phyloP scores from a whole-genome alignment of 176 grass and related monocot genomes.

The Oropetium thomaeum region DNA sequence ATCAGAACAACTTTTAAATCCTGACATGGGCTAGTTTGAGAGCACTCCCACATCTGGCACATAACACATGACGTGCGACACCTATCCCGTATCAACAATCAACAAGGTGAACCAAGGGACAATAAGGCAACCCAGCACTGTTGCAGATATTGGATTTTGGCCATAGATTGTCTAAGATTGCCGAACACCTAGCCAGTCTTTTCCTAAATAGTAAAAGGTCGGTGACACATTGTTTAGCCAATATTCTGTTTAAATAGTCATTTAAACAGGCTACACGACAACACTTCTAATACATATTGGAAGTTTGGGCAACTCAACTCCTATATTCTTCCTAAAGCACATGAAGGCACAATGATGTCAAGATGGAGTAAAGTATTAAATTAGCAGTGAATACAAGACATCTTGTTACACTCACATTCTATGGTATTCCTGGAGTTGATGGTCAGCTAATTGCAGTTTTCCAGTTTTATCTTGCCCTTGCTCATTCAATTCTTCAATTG shows the following conservation, averaged over 20 bases:
- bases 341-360: neutral
- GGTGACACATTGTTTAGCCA: too few species aligned
- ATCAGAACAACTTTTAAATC: neutral
- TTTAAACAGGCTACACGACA: too few species aligned
- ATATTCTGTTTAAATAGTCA: too few species aligned
- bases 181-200: too few species aligned
- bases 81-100: neutral
- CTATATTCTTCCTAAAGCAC: slow-evolving; percentile 16
- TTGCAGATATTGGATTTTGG: neutral
- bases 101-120: neutral
- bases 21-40: neutral
- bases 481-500: slow-evolving; percentile 64
- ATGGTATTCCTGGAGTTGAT: slow-evolving; percentile 86
- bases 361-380: neutral
- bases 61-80: neutral
- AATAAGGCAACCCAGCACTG: neutral
- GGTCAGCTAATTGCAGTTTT: slow-evolving; percentile 85
- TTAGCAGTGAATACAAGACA: slow-evolving; percentile 7
- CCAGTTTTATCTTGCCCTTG: slow-evolving; percentile 60
- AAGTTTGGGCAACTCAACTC: slow-evolving; percentile 6
- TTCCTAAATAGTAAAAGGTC: too few species aligned
- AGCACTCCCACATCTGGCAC: neutral
- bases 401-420: slow-evolving; percentile 64
- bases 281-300: neutral
- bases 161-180: neutral